phyloP scores from a whole-genome alignment of 2,329 filamentous ascomycete genomes.

The Onygena corvina region DNA sequence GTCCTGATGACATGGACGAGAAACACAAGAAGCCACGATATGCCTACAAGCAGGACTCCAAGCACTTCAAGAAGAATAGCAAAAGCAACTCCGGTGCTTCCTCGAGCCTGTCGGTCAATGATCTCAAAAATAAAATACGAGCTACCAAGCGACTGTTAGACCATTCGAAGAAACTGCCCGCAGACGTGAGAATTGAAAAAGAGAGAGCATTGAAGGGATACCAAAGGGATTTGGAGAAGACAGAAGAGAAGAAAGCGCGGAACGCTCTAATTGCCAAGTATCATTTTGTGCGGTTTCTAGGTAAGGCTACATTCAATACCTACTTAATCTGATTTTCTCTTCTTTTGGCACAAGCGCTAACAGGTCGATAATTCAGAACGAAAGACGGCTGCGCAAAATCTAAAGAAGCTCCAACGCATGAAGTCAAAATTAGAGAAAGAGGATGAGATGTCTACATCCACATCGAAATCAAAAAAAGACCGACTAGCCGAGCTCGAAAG shows the following conservation, averaged over 20 bases:
- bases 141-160: constrained; percentile 44
- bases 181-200: constrained; percentile 45
- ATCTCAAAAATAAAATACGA: constrained; percentile 46
- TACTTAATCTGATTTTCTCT: not conserved
- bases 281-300: constrained; percentile 56
- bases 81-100: not conserved
- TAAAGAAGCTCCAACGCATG: constrained; percentile 27
- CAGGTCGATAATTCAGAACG: constrained; percentile 23
- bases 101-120: constrained; percentile 30
- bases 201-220: constrained; percentile 48
- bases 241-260: constrained; percentile 38
- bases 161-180: constrained; percentile 35
- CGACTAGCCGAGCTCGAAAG: constrained; percentile 20
- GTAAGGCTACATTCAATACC: constrained; percentile 19
- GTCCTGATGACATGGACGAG: not conserved
- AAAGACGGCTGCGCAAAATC: constrained; percentile 32
- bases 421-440: constrained; percentile 28
- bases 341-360: not conserved
- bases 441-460: not conserved
- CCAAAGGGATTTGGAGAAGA: constrained; percentile 43
- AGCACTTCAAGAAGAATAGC: not conserved
- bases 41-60: constrained; percentile 1
- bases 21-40: constrained; percentile 6
- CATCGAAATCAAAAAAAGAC: constrained; percentile 10
- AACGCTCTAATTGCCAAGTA: constrained; percentile 49